phyloP scores from a whole-genome alignment of 2,329 filamentous ascomycete genomes.

The Aspergillus floridensis region DNA sequence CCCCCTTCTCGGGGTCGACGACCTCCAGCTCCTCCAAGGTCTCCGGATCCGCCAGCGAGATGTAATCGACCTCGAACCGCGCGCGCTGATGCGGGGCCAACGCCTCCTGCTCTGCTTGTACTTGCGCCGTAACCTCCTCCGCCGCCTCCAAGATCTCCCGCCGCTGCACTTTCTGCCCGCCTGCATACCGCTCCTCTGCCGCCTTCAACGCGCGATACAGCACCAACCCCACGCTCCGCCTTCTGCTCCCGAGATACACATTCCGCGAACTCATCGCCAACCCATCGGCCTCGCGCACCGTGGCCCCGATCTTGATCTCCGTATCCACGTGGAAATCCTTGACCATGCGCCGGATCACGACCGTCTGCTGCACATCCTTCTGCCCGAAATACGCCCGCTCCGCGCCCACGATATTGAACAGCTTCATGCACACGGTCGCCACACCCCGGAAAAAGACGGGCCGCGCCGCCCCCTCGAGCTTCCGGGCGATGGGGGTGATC shows the following conservation, averaged over 20 bases:
- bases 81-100: constrained; percentile 62
- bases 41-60: constrained; percentile 83
- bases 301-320: constrained; percentile 70
- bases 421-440: constrained; percentile 92
- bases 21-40: constrained; percentile 73
- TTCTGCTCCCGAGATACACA: constrained; percentile 78
- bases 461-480: constrained; percentile 79
- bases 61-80: constrained; percentile 81
- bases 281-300: constrained; percentile 74
- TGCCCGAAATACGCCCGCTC: constrained; percentile 90
- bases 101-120: constrained; percentile 65
- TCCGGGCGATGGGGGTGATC: constrained; percentile 76
- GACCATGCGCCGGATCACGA: constrained; percentile 82
- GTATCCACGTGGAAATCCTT: constrained; percentile 80
- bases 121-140: constrained; percentile 55
- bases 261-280: constrained; percentile 91
- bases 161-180: constrained; percentile 52
- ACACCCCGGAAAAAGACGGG: constrained; percentile 97
- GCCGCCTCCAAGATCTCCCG: constrained; percentile 71
- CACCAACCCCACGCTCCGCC: constrained; percentile 70
- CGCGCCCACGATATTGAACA: constrained; percentile 78
- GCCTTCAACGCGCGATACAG: constrained; percentile 67
- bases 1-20: constrained; percentile 69
- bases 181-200: constrained; percentile 65
- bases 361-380: constrained; percentile 95